Conservation (phyloP, 106 monocot genomes). For the Allium fistulosum region DNA sequence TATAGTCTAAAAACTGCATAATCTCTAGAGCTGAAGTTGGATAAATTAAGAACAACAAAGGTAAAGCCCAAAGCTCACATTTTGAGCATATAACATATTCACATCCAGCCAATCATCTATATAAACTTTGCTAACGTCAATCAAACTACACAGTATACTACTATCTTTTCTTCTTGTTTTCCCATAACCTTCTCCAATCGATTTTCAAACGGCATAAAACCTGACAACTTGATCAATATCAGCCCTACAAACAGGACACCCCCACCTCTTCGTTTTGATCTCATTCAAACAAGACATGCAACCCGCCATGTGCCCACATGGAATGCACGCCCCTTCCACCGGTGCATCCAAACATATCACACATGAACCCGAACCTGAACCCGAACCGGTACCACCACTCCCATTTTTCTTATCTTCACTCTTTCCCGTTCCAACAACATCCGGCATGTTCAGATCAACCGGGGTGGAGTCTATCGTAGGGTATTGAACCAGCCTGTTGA, state of each 20-base stretch:
- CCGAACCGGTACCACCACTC: slow-evolving; percentile 7
- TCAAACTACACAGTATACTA: no score
- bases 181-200: no score
- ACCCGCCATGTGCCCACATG: slow-evolving; percentile 56
- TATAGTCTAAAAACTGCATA: no score
- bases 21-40: no score
- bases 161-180: no score
- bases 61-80: no score
- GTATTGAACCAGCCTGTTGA: slow-evolving; percentile 30
- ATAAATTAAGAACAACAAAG: no score
- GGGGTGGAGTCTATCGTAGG: slow-evolving; percentile 39
- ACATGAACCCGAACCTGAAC: slow-evolving; percentile 25
- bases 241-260: slow-evolving; percentile 79
- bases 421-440: background rate
- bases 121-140: no score
- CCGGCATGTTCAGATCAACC: slow-evolving; percentile 15
- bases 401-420: background rate
- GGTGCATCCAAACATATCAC: slow-evolving; percentile 75
- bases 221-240: slow-evolving; percentile 60
- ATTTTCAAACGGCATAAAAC: slow-evolving; percentile 56
- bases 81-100: no score
- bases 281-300: slow-evolving; percentile 50
- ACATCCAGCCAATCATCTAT: no score
- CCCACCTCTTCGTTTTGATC: slow-evolving; percentile 58
- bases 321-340: slow-evolving; percentile 75